Conservation (phyloP, 371 early-diverging fungal species). For the Apophysomyces variabilis region DNA sequence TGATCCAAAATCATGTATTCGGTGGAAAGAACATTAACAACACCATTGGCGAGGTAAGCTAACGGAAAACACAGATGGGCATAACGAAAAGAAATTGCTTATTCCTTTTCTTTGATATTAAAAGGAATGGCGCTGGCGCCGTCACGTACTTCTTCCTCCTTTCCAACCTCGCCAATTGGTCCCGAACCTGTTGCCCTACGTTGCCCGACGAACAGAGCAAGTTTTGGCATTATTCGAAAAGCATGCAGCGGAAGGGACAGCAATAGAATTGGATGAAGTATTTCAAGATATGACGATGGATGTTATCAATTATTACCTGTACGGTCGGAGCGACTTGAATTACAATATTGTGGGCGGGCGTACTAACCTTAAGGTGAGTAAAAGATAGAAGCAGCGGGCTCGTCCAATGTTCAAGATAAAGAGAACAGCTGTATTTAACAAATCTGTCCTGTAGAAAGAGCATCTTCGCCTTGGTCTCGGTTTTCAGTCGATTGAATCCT, state of each 20-base stretch:
- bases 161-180: conserved; percentile 53
- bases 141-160: conserved; percentile 47
- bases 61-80: not conserved
- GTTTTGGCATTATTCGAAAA: conserved; percentile 27
- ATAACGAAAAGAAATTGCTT: not conserved
- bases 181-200: conserved; percentile 47
- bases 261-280: conserved; percentile 42
- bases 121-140: conserved; percentile 59
- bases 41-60: conserved; percentile 44
- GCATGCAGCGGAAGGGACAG: conserved; percentile 23
- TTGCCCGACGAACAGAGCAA: conserved; percentile 26
- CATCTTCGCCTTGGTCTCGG: conserved; percentile 47
- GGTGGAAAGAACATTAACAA: conserved; percentile 53
- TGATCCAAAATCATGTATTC: conserved; percentile 52
- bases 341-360: conserved; percentile 45
- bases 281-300: conserved; percentile 54
- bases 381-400: not conserved
- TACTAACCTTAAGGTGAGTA: conserved; percentile 43
- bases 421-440: too few relatives aligned
- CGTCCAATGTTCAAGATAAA: too few relatives aligned
- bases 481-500: conserved; percentile 47
- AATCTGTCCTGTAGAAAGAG: conserved; percentile 26
- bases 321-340: conserved; percentile 47
- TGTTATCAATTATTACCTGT: conserved; percentile 54
- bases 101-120: not conserved